These are phyloP conservation scores for Sinapis alba DNA, from an alignment of 441 rosid genomes.

Conservation along the genomic window DNA sequence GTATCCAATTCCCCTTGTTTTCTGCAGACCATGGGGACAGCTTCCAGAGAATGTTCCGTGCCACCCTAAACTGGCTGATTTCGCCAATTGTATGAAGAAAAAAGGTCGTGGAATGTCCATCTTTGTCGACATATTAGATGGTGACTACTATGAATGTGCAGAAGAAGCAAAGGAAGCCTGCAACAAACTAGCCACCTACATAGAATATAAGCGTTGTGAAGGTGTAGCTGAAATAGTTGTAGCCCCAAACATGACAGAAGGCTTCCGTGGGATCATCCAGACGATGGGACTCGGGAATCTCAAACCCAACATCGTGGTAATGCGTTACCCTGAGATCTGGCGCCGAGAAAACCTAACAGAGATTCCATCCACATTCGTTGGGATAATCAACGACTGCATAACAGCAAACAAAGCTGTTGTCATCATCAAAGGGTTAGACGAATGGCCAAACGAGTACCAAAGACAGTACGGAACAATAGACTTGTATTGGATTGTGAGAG, in stretches of 20 bases:
- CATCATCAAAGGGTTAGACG: slow-evolving; percentile 97
- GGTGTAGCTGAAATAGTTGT: slow-evolving; percentile 99
- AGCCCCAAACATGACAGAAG: slow-evolving; percentile 96
- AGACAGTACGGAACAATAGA: slow-evolving; percentile 96
- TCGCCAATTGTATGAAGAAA: slow-evolving; percentile 99
- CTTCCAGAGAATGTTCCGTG: slow-evolving; percentile 98
- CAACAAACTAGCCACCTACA: slow-evolving; percentile 84
- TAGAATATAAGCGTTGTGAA: slow-evolving; percentile 92
- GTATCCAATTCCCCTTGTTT: slow-evolving; percentile 97
- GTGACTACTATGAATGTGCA: slow-evolving; percentile 92
- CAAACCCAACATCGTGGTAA: slow-evolving; percentile 95
- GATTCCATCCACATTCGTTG: slow-evolving; percentile 91
- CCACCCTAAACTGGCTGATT: slow-evolving; percentile 98
- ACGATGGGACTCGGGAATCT: slow-evolving; percentile 99
- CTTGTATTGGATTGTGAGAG: slow-evolving; percentile 97
- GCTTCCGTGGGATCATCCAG: slow-evolving; percentile 95
- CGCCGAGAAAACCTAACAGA: slow-evolving; percentile 92
- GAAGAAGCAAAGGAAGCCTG: slow-evolving; percentile 96
- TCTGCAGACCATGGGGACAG: slow-evolving; percentile 99
- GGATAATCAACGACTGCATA: slow-evolving; percentile 93
- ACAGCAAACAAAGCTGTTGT: slow-evolving; percentile 99
- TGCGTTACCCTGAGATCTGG: slow-evolving; percentile 99
- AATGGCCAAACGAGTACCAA: slow-evolving; percentile 99
- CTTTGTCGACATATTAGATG: slow-evolving; percentile 84
- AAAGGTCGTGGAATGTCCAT: slow-evolving; percentile 99